Conservation (phyloP, 352 stramenopile genomes). For the Phytopythium ostracodes region DNA sequence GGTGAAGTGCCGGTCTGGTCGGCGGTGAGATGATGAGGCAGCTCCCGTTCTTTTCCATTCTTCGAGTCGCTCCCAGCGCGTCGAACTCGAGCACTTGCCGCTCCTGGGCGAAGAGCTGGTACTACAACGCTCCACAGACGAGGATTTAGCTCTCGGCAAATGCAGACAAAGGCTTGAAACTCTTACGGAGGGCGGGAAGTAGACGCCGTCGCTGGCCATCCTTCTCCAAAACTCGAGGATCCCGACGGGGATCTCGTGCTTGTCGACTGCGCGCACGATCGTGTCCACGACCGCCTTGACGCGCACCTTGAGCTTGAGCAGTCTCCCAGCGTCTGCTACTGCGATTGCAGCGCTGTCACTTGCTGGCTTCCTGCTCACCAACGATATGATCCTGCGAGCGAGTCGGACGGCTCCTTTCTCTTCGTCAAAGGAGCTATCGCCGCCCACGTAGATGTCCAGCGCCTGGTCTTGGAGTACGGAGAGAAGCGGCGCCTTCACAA, state of each 20-base stretch:
- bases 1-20: background rate
- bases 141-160: conserved; percentile 4
- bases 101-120: conserved; percentile 52
- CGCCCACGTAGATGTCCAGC: conserved; percentile 45
- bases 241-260: conserved; percentile 38
- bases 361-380: background rate
- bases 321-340: conserved; percentile 15
- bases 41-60: conserved; percentile 23
- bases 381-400: background rate
- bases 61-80: conserved; percentile 39
- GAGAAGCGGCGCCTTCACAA: conserved; percentile 36
- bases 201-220: conserved; percentile 53
- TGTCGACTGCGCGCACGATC: conserved; percentile 45
- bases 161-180: background rate
- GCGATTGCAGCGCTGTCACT: conserved; percentile 11
- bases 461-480: conserved; percentile 50
- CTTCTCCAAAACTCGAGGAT: conserved; percentile 59
- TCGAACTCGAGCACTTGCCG: conserved; percentile 46
- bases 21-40: background rate
- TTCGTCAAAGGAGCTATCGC: background rate
- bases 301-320: conserved; percentile 59
- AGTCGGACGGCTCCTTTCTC: background rate
- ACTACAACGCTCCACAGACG: conserved; percentile 21
- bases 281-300: conserved; percentile 49
- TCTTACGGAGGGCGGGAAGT: conserved; percentile 54